A percentile compares a stretch with the other conserved stretches of the same genome.
Conservation (phyloP, 2,329 filamentous ascomycete species). For the Verticillium klebahnii region DNA sequence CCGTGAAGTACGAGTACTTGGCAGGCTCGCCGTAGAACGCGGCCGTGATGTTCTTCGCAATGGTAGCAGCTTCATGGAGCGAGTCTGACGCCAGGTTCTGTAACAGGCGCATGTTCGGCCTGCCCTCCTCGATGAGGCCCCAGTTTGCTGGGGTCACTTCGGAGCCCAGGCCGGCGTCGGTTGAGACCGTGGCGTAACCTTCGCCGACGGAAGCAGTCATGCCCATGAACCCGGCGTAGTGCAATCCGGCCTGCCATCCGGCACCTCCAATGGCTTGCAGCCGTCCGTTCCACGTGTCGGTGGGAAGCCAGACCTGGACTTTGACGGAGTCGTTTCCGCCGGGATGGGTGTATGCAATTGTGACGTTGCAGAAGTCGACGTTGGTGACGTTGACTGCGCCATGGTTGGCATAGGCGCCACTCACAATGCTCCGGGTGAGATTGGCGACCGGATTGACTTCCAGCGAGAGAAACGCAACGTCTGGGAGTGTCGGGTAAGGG, state of each 20-base stretch:
- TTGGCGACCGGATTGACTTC: neutral
- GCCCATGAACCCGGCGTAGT: neutral
- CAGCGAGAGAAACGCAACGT: neutral
- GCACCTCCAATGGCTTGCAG: conserved; percentile 12
- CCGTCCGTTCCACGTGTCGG: conserved; percentile 11
- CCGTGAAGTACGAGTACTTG: conserved; percentile 47
- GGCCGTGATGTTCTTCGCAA: conserved; percentile 42
- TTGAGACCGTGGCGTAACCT: conserved; percentile 12
- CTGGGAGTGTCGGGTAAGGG: neutral
- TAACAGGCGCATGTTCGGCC: conserved; percentile 17
- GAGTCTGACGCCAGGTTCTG: conserved; percentile 28
- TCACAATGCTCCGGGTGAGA: no score
- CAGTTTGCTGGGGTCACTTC: neutral
- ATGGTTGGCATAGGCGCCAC: neutral
- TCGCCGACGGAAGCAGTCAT: conserved; percentile 13
- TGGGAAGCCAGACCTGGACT: conserved; percentile 10
- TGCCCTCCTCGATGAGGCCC: conserved; percentile 16
- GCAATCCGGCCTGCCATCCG: neutral
- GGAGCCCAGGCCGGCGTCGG: conserved; percentile 12
- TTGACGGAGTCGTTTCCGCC: conserved; percentile 3
- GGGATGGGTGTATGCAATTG: conserved; percentile 7
- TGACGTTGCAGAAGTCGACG: conserved; percentile 12
- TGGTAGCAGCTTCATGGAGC: conserved; percentile 40
- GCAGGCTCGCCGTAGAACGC: conserved; percentile 37
- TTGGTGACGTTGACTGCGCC: conserved; percentile 3